Evolutionary conservation across 495 filamentous ascomycete species (phyloP), one percentile per base, ranked within the genome.

Genomic region (Lindgomyces ingoldianus): DNA sequence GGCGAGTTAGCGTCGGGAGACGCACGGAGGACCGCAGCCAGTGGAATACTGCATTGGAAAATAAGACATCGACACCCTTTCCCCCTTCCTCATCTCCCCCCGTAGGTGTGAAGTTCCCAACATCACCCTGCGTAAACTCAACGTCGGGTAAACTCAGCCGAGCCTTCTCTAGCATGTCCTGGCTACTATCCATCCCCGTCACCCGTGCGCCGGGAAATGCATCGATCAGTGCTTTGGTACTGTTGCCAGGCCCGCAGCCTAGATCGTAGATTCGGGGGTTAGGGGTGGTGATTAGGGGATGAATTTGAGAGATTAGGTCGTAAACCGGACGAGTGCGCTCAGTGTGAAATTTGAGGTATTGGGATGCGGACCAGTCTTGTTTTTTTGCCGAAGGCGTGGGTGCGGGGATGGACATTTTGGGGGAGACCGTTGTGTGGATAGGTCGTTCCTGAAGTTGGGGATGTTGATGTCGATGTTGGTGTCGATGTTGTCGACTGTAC

Each of bases 211-310:
- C 11, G 0, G 83, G 83, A 57, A 79, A 86, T 14, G 72, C 74
- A 3, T 65, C 53, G 33, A 72, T 62, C 0, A 86, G 75, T 6
- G 77, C 74, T 1, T 69, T 62, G 22, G 83, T 86, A 0, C 78
- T 81, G 69, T 81, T 84, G 0, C 77, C 83, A 0, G 83, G 82
- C 0, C 83, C 83, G 67, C 82, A 85, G 65, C 83, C 83, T 0
- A 85, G 70, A 64, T 86, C 83, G 60, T 82, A 72, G 48, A 86
- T 75, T 6, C 44, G 47, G 1, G 59, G 61, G 22, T 16, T 30
- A 4, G 50, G 27, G 0, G 49, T 14, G 44, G 24, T 26, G 1
- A 62, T 63, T 4, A 71, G 71, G 0, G 79, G 81, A 0, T 70
- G 69, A 81, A 83, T 63, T 81, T 81, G 65, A 80, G 74, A 66